Base-by-base conservation (phyloP, 1,284 basidiomycete genomes). In the Baeospora myosura region DNA sequence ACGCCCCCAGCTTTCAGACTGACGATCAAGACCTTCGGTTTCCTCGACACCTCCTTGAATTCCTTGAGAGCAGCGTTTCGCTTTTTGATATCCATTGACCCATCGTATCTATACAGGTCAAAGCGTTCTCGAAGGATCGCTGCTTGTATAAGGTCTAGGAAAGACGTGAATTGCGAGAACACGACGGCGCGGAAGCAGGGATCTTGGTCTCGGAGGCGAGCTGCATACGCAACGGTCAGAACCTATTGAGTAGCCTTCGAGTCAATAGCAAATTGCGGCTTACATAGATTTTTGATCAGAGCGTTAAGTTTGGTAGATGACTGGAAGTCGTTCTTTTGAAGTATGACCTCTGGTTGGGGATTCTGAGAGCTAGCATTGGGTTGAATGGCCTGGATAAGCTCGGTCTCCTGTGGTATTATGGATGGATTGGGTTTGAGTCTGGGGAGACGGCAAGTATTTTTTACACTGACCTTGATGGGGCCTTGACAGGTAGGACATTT, bases 1-100 rank as follows among this genome's bases (percentile, higher is more conserved):
- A 97, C 93, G 8, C 95, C 94, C 16, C 94, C 94, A 0, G 94
- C 95, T 58, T 93, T 92, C 55, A 97, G 65, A 54, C 90, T 94
- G 45, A 98, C 76, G 37, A 97, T 77, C 35, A 98, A 64, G 8
- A 98, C 73, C 52, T 87, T 81, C 0, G 88, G 80, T 48, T 78
- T 80, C 30, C 73, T 66, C 1, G 76, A 79, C 2, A 74, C 63
- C 23, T 71, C 63, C 52, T 79, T 86, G 68, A 93, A 94, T 47
- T 77, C 76, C 50, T 78, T 67, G 38, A 98, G 72, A 0, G 89
- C 81, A 4, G 72, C 72, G 26, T 76, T 82, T 32, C 92, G 76
- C 57, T 88, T 86, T 60, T 85, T 88, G 50, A 96, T 74, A 52
- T 86, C 84, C 83, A 97, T 95, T 0, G 87, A 78, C 2, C 95